A percentile compares a stretch with the other conserved stretches of the same genome.
Conservation (phyloP, 1,284 basidiomycete genomes). For the Kwoniella shivajii region DNA sequence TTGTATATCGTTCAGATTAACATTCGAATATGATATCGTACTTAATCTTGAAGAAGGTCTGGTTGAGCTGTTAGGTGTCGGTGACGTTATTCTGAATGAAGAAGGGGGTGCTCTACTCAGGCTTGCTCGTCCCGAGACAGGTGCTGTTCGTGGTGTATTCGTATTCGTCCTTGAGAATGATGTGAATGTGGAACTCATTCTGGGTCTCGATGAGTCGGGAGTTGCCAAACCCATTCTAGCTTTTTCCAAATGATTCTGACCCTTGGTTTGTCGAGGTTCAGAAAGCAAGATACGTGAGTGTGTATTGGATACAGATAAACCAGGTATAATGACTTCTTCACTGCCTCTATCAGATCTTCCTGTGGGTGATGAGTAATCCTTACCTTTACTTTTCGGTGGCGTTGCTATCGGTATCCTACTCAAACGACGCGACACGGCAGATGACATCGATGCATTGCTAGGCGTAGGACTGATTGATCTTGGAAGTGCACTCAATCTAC, state of each 20-base stretch:
- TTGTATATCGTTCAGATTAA: constrained; percentile 13
- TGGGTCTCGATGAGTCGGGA: constrained; percentile 17
- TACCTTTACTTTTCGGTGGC: constrained; percentile 3
- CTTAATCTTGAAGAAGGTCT: constrained; percentile 38
- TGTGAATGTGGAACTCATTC: constrained; percentile 15
- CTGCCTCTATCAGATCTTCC: background rate
- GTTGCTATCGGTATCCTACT: constrained; percentile 24
- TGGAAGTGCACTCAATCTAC: background rate
- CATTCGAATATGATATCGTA: constrained; percentile 18
- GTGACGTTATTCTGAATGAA: constrained; percentile 36
- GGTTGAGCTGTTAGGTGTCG: constrained; percentile 23
- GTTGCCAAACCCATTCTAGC: constrained; percentile 19
- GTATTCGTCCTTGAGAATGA: constrained; percentile 10
- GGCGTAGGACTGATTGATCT: constrained; percentile 28
- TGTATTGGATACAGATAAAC: constrained; percentile 12
- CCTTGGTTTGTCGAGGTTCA: constrained; percentile 3
- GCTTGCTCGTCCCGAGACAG: background rate
- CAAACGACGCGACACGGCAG: constrained; percentile 3
- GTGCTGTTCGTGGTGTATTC: constrained; percentile 11
- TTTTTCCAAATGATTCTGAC: constrained; percentile 15
- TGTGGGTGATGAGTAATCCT: background rate
- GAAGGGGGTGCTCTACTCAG: constrained; percentile 32
- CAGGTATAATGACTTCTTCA: constrained; percentile 5
- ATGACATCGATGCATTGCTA: constrained; percentile 16
- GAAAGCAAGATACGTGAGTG: constrained; percentile 7